phyloP scores from a whole-genome alignment of 495 filamentous ascomycete species.

The Thermochaetoides thermophila region DNA sequence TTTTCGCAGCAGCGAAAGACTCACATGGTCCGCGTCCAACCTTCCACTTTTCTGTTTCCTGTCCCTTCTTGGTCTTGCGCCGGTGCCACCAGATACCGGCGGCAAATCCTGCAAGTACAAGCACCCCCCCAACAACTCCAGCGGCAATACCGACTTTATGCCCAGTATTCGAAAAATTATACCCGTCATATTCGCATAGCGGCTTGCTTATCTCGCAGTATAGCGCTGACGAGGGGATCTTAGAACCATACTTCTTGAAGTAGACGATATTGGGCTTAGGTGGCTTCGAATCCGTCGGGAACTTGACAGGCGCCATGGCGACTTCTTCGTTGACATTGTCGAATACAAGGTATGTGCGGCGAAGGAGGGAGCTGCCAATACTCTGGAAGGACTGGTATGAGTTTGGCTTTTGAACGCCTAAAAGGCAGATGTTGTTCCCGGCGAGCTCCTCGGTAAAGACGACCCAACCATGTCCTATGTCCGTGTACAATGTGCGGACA shows the following conservation, averaged over 20 bases:
- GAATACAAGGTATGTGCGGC: slow-evolving; percentile 73
- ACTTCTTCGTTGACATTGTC: slow-evolving; percentile 66
- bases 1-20: no score
- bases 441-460: neutral
- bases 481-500: no score
- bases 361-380: slow-evolving; percentile 69
- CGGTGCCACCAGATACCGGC: no score
- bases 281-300: slow-evolving; percentile 31
- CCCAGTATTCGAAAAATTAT: no score
- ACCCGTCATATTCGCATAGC: neutral
- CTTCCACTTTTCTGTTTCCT: no score
- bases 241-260: slow-evolving; percentile 16
- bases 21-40: no score
- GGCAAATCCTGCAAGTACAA: no score
- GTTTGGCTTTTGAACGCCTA: slow-evolving; percentile 46
- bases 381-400: slow-evolving; percentile 35
- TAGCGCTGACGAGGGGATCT: slow-evolving; percentile 12
- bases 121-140: no score
- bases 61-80: no score
- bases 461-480: no score
- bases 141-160: no score
- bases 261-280: slow-evolving; percentile 15
- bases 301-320: slow-evolving; percentile 57
- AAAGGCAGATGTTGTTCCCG: slow-evolving; percentile 34
- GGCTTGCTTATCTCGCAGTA: slow-evolving; percentile 3